phyloP scores from a whole-genome alignment of 2,329 filamentous ascomycete species.

The Fusarium falciforme region DNA sequence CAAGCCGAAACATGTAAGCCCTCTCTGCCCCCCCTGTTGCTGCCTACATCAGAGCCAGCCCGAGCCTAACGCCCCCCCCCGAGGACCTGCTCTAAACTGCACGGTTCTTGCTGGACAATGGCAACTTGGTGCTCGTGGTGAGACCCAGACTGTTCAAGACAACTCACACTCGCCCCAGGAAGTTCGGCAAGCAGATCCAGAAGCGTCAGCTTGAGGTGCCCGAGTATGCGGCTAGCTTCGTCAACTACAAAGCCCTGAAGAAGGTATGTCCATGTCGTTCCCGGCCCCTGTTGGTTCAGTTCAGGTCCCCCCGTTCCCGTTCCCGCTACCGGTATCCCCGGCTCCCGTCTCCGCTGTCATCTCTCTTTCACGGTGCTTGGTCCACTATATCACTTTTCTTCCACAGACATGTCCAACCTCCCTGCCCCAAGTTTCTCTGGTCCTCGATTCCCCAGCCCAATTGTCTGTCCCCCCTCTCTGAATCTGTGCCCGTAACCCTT shows the following conservation, averaged over 20 bases:
- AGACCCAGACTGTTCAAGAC: conserved; percentile 5
- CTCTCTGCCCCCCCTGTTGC: conserved; percentile 15
- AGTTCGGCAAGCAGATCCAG: conserved; percentile 99
- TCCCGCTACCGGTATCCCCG: conserved; percentile 33
- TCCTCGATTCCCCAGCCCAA: conserved; percentile 9
- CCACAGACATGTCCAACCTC: conserved; percentile 11
- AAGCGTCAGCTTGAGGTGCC: conserved; percentile 98
- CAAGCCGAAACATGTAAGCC: conserved; percentile 52
- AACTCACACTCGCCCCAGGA: conserved; percentile 69
- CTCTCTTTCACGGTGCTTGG: conserved; percentile 35
- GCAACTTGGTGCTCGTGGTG: conserved; percentile 1
- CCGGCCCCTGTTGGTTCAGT: conserved; percentile 20
- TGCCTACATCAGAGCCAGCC: conserved; percentile 5
- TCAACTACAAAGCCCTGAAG: conserved; percentile 99
- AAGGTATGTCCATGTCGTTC: conserved; percentile 72
- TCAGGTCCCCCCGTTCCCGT: conserved; percentile 22
- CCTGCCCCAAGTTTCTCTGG: conserved; percentile 6
- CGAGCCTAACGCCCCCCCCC: conserved; percentile 3
- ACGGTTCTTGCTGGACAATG: conserved; percentile 2
- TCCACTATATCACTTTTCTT: conserved; percentile 27
- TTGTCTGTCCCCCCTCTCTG: conserved; percentile 9
- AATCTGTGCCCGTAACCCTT: conserved; percentile 7
- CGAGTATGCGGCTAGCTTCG: conserved; percentile 98
- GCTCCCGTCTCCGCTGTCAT: conserved; percentile 38
- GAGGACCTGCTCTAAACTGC: conserved; percentile 5